Conservation (phyloP, 176 grass and related monocot species). For the Dendrocalamus sinicus region DNA sequence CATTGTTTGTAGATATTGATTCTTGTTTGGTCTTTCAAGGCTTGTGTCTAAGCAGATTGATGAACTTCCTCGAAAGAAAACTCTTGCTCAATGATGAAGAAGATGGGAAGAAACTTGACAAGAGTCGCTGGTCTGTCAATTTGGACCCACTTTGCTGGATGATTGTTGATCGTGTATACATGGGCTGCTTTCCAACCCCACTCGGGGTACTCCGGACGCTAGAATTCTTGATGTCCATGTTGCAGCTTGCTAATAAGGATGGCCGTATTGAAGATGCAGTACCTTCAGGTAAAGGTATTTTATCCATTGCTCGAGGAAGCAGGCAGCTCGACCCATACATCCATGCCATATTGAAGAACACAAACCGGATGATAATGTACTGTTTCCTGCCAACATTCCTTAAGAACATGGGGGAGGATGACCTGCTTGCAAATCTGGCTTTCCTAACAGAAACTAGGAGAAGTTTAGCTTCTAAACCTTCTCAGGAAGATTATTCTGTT, state of each 20-base stretch:
- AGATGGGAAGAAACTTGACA: conserved; percentile 92
- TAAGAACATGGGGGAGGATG: conserved; percentile 86
- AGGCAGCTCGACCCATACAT: conserved; percentile 94
- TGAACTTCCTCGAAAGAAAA: conserved; percentile 97
- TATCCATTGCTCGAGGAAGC: conserved; percentile 89
- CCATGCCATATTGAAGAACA: conserved; percentile 96
- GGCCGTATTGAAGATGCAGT: conserved; percentile 89
- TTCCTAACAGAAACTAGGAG: conserved; percentile 73
- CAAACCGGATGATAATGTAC: conserved; percentile 97
- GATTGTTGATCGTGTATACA: conserved; percentile 94
- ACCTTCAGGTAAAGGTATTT: conserved; percentile 89
- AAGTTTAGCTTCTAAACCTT: conserved; percentile 57
- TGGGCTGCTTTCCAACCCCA: conserved; percentile 92
- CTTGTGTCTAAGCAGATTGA: conserved; percentile 94
- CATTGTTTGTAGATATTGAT: conserved; percentile 88
- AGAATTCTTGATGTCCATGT: conserved; percentile 96
- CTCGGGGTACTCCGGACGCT: conserved; percentile 80
- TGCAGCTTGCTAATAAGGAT: conserved; percentile 97
- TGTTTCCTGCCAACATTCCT: conserved; percentile 94
- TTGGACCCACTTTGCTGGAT: conserved; percentile 96
- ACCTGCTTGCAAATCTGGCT: conserved; percentile 75
- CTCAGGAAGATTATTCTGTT: conserved; percentile 73
- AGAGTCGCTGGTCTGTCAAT: conserved; percentile 88
- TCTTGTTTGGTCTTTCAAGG: conserved; percentile 94
- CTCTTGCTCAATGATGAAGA: conserved; percentile 95